Evolutionary conservation across 2,329 filamentous ascomycete species (phyloP).

Genomic region (Allantophomopsis cytisporea): DNA sequence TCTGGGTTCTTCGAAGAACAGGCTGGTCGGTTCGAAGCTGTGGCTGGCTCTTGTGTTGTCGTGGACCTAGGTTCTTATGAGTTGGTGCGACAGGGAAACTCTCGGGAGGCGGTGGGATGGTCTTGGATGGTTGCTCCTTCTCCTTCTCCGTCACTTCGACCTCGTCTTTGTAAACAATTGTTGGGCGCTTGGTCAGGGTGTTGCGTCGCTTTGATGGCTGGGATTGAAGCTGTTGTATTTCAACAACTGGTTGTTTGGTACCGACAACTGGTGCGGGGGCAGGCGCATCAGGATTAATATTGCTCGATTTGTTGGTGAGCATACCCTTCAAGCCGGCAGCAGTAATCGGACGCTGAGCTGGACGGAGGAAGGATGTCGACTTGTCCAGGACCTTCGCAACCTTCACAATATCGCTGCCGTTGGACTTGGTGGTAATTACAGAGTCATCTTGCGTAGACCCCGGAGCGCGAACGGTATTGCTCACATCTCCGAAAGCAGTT

Average conservation of each 20-base stretch:
- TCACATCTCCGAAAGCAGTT: constrained; percentile 70
- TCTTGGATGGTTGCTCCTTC: constrained; percentile 1
- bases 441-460: constrained; percentile 38
- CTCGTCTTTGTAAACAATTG: constrained; percentile 38
- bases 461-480: constrained; percentile 41
- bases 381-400: constrained; percentile 18
- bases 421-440: constrained; percentile 29
- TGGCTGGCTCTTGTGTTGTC: constrained; percentile 15
- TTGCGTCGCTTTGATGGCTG: constrained; percentile 27
- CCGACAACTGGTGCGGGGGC: constrained; percentile 8
- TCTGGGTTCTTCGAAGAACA: constrained; percentile 11
- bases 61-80: constrained; percentile 14
- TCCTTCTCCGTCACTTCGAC: constrained; percentile 17
- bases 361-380: constrained; percentile 34
- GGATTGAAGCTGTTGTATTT: constrained; percentile 11
- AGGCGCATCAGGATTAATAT: not conserved
- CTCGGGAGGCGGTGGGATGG: constrained; percentile 16
- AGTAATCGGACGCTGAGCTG: constrained; percentile 44
- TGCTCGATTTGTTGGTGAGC: constrained; percentile 2
- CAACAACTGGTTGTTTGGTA: constrained; percentile 18
- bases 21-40: constrained; percentile 12
- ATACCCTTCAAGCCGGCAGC: constrained; percentile 7
- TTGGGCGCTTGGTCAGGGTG: constrained; percentile 33
- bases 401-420: constrained; percentile 9
- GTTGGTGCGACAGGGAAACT: constrained; percentile 10